phyloP scores from a whole-genome alignment of 768 basidiomycete genomes.

The Trametes sanguinea region DNA sequence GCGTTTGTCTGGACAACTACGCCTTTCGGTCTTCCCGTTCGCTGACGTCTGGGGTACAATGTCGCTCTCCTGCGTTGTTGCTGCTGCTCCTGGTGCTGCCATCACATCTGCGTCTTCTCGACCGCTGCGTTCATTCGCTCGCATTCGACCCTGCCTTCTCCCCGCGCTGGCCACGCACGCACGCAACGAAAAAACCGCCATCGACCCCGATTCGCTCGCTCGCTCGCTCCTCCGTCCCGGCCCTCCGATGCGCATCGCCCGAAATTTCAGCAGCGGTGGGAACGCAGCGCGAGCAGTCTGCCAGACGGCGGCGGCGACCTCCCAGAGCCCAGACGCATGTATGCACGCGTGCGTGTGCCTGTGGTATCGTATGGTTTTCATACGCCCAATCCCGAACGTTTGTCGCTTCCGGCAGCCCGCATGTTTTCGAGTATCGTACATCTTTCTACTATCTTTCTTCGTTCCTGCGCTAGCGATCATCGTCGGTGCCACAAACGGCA shows the following conservation, averaged over 20 bases:
- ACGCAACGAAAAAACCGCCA: not conserved
- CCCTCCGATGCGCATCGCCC: conserved; percentile 7
- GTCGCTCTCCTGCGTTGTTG: not conserved
- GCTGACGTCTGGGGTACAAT: conserved; percentile 24
- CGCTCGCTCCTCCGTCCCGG: conserved; percentile 14
- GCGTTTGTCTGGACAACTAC: conserved; percentile 3
- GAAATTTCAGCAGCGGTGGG: not conserved
- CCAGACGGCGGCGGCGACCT: not conserved
- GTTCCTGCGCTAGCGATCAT: not conserved
- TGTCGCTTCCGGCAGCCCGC: not conserved
- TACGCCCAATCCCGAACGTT: not conserved
- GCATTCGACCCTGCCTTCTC: not conserved
- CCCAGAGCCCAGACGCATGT: conserved; percentile 1
- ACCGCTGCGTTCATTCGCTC: conserved; percentile 12
- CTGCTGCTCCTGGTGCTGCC: not conserved
- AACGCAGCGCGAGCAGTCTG: not conserved
- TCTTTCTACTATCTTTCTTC: not conserved
- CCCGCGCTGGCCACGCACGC: not conserved
- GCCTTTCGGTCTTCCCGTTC: conserved; percentile 7
- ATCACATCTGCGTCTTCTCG: not conserved
- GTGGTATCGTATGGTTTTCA: not conserved
- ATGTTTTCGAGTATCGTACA: not conserved
- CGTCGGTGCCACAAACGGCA: conserved; percentile 14
- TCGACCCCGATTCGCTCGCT: conserved; percentile 13
- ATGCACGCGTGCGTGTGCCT: not conserved